Evolutionary conservation across 2,329 filamentous ascomycete species (phyloP).

Genomic region (Aspergillus quadrilineatus): DNA sequence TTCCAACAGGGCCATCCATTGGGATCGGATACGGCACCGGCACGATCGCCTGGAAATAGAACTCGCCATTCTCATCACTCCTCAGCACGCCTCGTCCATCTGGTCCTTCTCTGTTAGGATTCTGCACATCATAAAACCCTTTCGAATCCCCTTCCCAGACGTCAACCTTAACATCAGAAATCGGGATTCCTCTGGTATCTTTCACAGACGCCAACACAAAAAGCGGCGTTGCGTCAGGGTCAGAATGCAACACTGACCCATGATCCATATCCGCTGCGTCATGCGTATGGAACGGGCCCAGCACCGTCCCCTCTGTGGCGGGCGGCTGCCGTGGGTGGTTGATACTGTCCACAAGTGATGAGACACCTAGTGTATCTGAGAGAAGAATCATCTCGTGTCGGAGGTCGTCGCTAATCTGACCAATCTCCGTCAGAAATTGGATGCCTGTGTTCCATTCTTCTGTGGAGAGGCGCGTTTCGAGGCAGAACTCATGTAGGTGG

Average conservation of each 20-base stretch:
- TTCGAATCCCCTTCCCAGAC: constrained; percentile 31
- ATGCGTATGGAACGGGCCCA: constrained; percentile 31
- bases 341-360: constrained; percentile 28
- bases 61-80: constrained; percentile 22
- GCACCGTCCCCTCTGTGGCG: constrained; percentile 28
- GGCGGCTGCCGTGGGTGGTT: constrained; percentile 21
- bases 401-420: constrained; percentile 18
- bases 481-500: constrained; percentile 78
- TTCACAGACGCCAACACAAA: constrained; percentile 23
- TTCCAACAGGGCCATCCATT: constrained; percentile 19
- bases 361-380: constrained; percentile 27
- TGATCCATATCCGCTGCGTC: constrained; percentile 24
- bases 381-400: constrained; percentile 18
- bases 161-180: constrained; percentile 22
- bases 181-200: constrained; percentile 23
- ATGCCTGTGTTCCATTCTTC: constrained; percentile 76
- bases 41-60: constrained; percentile 27
- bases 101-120: constrained; percentile 21
- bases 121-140: constrained; percentile 30
- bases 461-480: constrained; percentile 73
- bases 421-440: constrained; percentile 61
- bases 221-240: constrained; percentile 20
- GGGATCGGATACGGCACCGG: constrained; percentile 31
- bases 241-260: constrained; percentile 22
- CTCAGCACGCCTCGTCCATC: constrained; percentile 27